Percentiles rank a stretch among this genome's conserved stretches.
phyloP scores from a whole-genome alignment of 1,284 basidiomycete species.

The Irpex sp. region DNA sequence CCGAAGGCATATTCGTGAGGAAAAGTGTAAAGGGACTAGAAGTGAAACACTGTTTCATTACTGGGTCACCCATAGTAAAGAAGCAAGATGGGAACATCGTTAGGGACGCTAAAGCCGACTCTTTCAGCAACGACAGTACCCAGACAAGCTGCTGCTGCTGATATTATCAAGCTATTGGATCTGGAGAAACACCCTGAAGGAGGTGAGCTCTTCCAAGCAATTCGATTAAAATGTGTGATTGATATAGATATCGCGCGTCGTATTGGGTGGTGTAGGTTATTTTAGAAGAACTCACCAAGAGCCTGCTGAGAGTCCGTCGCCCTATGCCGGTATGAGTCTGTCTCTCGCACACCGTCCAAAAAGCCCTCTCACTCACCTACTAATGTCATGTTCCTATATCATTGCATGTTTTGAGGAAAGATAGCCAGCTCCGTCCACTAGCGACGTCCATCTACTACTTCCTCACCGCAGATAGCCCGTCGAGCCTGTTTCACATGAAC shows the following conservation, averaged over 20 bases:
- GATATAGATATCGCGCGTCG: background rate
- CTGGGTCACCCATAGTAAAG: too few relatives aligned
- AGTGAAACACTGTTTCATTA: too few relatives aligned
- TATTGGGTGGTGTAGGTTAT: conserved; percentile 27
- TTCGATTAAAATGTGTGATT: too few relatives aligned
- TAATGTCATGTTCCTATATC: background rate
- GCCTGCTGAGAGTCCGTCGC: conserved; percentile 30
- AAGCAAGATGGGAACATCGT: too few relatives aligned
- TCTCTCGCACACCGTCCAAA: background rate
- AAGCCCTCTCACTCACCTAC: too few relatives aligned
- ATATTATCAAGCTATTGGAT: conserved; percentile 29
- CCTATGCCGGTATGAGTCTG: conserved; percentile 32
- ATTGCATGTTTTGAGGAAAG: conserved; percentile 12
- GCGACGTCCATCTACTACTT: conserved; percentile 46
- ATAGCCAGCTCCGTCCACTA: conserved; percentile 27
- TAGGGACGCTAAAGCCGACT: too few relatives aligned
- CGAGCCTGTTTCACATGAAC: conserved; percentile 44
- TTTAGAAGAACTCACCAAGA: conserved; percentile 38
- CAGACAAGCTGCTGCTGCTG: conserved; percentile 8
- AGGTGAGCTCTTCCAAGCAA: conserved; percentile 13
- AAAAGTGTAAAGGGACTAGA: too few relatives aligned
- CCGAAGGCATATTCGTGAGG: too few relatives aligned
- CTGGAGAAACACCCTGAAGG: conserved; percentile 35
- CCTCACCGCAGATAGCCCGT: conserved; percentile 35
- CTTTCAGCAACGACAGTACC: too few relatives aligned